These are phyloP conservation scores for Xerocomellus dryophilus DNA, from an alignment of 768 basidiomycete species.

Conservation along the genomic window DNA sequence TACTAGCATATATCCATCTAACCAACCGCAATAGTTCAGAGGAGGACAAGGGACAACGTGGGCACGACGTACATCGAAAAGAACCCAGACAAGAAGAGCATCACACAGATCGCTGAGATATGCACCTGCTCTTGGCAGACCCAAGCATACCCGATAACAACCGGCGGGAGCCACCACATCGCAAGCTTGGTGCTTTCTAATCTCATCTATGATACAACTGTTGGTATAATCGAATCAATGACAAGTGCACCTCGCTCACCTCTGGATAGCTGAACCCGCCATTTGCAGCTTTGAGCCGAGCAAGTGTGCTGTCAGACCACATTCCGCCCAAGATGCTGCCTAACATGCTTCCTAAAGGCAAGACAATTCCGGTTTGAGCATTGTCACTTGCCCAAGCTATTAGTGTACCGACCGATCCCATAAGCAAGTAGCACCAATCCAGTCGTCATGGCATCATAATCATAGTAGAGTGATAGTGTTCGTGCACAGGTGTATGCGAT, in stretches of 20 bases:
- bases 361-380: not conserved
- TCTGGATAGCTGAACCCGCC: conserved; percentile 59
- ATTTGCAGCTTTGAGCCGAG: conserved; percentile 44
- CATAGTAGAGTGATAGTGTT: conserved; percentile 62
- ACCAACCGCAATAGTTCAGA: not conserved
- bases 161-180: conserved; percentile 52
- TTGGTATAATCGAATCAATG: not conserved
- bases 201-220: conserved; percentile 53
- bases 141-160: conserved; percentile 76
- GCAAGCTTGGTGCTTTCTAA: conserved; percentile 61
- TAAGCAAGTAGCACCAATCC: conserved; percentile 77
- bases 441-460: conserved; percentile 66
- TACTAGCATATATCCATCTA: conserved; percentile 63
- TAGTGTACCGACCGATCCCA: conserved; percentile 52
- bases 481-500: conserved; percentile 74
- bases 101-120: conserved; percentile 66
- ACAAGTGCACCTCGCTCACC: conserved; percentile 36
- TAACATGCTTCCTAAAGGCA: conserved; percentile 40
- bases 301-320: conserved; percentile 55
- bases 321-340: conserved; percentile 60
- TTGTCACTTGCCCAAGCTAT: not conserved
- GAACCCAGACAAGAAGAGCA: conserved; percentile 74
- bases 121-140: conserved; percentile 60
- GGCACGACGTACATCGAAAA: conserved; percentile 57
- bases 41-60: not conserved